Percentiles rank a stretch among this genome's conserved stretches.
Conservation (phyloP, 352 stramenopile genomes). For the Globisporangium spinosum region DNA sequence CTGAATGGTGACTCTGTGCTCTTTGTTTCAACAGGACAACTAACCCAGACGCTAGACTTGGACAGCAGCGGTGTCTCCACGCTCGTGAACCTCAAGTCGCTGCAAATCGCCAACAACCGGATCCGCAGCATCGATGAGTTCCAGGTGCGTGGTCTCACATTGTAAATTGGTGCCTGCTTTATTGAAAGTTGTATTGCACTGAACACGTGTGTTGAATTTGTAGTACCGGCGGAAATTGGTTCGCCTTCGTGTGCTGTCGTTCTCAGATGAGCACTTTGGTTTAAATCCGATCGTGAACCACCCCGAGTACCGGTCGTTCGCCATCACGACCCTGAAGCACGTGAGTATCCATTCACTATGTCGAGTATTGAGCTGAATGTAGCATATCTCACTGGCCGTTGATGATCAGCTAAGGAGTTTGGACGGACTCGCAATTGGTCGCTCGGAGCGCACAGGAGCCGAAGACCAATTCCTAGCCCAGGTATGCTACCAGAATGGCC, state of each 20-base stretch:
- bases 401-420: slow-evolving; percentile 36
- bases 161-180: not conserved
- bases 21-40: slow-evolving; percentile 47
- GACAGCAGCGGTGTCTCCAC: slow-evolving; percentile 44
- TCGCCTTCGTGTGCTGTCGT: slow-evolving; percentile 47
- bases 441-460: slow-evolving; percentile 31
- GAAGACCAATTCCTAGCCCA: slow-evolving; percentile 52
- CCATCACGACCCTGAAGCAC: slow-evolving; percentile 62
- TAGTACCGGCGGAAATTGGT: slow-evolving; percentile 55
- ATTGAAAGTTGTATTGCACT: not conserved
- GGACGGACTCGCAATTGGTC: slow-evolving; percentile 41
- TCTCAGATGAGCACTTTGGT: slow-evolving; percentile 85
- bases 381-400: not conserved
- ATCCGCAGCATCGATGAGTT: slow-evolving; percentile 73
- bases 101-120: slow-evolving; percentile 74
- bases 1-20: not conserved
- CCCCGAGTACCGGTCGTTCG: slow-evolving; percentile 68
- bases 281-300: slow-evolving; percentile 65
- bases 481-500: slow-evolving; percentile 14
- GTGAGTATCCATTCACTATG: slow-evolving; percentile 22
- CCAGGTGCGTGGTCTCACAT: slow-evolving; percentile 16
- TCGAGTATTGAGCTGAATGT: not conserved
- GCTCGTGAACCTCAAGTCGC: slow-evolving; percentile 63
- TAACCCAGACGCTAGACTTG: slow-evolving; percentile 37
- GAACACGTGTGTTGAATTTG: not conserved